These are phyloP conservation scores for Evansstolkia leycettana DNA, from an alignment of 495 filamentous ascomycete species.

Conservation along the genomic window DNA sequence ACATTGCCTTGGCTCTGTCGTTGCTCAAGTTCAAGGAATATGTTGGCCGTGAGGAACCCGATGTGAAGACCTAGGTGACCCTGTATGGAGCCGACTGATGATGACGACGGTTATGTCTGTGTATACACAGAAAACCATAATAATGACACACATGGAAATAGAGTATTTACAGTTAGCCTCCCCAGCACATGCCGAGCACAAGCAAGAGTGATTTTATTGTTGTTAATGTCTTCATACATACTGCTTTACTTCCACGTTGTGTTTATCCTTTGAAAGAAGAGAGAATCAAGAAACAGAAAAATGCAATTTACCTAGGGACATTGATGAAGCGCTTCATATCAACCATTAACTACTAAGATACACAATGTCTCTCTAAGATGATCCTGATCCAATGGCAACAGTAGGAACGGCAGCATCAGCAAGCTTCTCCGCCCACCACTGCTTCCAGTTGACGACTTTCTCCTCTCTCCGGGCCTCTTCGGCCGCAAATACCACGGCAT, in stretches of 20 bases:
- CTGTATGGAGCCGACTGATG: background rate
- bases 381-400: background rate
- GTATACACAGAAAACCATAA: slow-evolving; percentile 1
- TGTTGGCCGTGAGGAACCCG: slow-evolving; percentile 79
- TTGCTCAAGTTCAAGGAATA: slow-evolving; percentile 84
- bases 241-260: background rate
- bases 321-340: background rate
- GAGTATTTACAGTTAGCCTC: no score
- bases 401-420: slow-evolving; percentile 4
- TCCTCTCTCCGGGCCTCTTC: slow-evolving; percentile 67
- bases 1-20: slow-evolving; percentile 69
- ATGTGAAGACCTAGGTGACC: slow-evolving; percentile 71
- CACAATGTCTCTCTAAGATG: no score
- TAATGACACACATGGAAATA: slow-evolving; percentile 1
- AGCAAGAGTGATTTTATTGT: no score
- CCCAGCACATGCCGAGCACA: no score
- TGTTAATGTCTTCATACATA: no score
- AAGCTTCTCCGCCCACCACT: slow-evolving; percentile 61
- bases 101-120: slow-evolving; percentile 6
- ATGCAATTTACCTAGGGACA: no score
- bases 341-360: no score
- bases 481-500: slow-evolving; percentile 89
- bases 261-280: background rate
- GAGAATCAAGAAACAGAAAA: no score
- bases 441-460: slow-evolving; percentile 60